Percentiles rank a stretch among this genome's conserved stretches.
phyloP scores from a whole-genome alignment of 129 eudicot species.

The Flaveria brownii region DNA sequence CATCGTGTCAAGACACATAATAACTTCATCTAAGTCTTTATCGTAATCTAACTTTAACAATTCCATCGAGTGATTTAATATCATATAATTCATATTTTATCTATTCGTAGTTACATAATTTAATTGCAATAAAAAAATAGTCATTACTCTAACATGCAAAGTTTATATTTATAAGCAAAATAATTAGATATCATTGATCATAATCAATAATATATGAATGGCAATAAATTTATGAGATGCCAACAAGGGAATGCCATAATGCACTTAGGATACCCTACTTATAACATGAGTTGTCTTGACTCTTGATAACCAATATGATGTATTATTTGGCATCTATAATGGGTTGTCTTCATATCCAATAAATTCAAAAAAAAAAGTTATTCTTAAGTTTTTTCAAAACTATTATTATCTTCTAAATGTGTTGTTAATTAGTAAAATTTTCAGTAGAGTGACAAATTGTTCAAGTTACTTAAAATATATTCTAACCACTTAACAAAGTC shows the following conservation, averaged over 20 bases:
- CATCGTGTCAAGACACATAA: neutral
- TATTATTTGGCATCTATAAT: constrained; percentile 41
- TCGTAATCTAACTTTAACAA: neutral
- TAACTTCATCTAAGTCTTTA: neutral
- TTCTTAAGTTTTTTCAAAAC: neutral
- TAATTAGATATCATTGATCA: neutral
- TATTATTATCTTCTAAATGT: neutral
- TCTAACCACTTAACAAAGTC: neutral
- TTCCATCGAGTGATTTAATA: neutral
- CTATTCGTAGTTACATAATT: neutral
- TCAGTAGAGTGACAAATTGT: neutral
- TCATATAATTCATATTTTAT: neutral
- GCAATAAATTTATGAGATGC: constrained; percentile 10
- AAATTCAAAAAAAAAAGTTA: neutral
- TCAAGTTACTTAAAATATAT: neutral
- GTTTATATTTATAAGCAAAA: neutral
- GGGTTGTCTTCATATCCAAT: constrained; percentile 30
- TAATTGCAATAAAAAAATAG: neutral
- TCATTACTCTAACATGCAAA: neutral
- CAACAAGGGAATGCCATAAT: constrained; percentile 30
- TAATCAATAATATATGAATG: neutral
- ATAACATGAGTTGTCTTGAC: constrained; percentile 45
- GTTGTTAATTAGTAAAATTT: neutral
- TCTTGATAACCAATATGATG: constrained; percentile 38
- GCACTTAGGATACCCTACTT: constrained; percentile 35